Evolutionary conservation across 305 asterid species (phyloP).

Genomic region (Rubia tinctorum): DNA sequence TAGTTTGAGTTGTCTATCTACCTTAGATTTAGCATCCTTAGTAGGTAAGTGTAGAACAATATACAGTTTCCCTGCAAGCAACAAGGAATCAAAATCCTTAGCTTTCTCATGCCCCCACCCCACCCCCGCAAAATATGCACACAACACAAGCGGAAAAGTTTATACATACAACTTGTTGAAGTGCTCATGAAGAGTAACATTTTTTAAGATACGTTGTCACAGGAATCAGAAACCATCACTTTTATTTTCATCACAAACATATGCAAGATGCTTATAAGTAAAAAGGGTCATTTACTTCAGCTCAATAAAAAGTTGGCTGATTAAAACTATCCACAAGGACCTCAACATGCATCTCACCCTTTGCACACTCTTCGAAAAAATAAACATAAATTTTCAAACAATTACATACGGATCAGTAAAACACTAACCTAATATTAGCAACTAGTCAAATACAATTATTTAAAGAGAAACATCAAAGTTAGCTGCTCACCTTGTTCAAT

Average conservation of each 20-base stretch:
- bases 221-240: neutral
- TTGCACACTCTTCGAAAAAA: too few species aligned
- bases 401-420: neutral
- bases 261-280: neutral
- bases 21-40: neutral
- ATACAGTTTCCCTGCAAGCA: neutral
- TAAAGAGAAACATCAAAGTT: neutral
- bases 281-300: neutral
- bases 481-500: neutral
- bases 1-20: neutral
- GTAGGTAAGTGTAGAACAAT: neutral
- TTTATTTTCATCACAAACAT: neutral
- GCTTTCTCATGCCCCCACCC: neutral
- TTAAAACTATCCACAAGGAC: too few species aligned
- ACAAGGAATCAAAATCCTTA: neutral
- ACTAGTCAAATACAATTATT: too few species aligned
- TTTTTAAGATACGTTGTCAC: neutral
- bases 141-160: neutral
- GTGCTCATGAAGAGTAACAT: neutral
- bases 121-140: neutral
- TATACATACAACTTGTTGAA: neutral
- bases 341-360: too few species aligned
- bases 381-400: too few species aligned
- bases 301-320: neutral
- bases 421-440: neutral